phyloP scores from a whole-genome alignment of 768 basidiomycete genomes.

The Mycena albidolilacea region DNA sequence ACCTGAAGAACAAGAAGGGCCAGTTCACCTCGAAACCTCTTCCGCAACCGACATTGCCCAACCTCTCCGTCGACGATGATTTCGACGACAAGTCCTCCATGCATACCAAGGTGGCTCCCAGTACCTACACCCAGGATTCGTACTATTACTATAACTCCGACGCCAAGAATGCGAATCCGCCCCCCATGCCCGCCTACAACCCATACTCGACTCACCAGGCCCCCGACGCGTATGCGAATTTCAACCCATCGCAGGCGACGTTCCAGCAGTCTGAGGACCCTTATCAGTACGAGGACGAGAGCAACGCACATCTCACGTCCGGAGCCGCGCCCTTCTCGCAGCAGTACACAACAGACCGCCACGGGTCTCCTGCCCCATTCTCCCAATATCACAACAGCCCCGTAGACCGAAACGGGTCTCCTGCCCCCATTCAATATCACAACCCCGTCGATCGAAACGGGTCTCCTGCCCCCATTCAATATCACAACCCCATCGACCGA shows the following conservation, averaged over 20 bases:
- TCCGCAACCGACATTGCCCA: conserved; percentile 96
- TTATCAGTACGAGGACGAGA: conserved; percentile 77
- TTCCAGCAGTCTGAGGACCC: conserved; percentile 68
- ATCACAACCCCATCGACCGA: conserved; percentile 50
- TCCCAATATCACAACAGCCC: not conserved
- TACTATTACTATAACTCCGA: conserved; percentile 72
- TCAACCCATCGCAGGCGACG: conserved; percentile 71
- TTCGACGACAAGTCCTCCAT: conserved; percentile 71
- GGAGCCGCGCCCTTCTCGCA: conserved; percentile 68
- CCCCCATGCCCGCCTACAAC: conserved; percentile 85
- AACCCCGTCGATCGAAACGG: conserved; percentile 33
- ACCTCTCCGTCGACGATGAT: conserved; percentile 89
- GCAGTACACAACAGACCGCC: conserved; percentile 41
- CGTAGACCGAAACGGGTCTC: conserved; percentile 34
- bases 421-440: conserved; percentile 50
- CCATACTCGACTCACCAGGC: conserved; percentile 73
- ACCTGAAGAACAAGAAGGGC: conserved; percentile 94
- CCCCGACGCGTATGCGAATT: conserved; percentile 65
- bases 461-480: conserved; percentile 48
- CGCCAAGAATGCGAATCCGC: conserved; percentile 66
- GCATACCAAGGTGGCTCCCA: conserved; percentile 69
- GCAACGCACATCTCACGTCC: conserved; percentile 70
- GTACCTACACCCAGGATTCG: conserved; percentile 66
- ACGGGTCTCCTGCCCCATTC: conserved; percentile 35
- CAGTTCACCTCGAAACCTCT: conserved; percentile 84